These are phyloP conservation scores for Capsicum rhomboideum DNA, from an alignment of 257 asterid species.

Conservation along the genomic window DNA sequence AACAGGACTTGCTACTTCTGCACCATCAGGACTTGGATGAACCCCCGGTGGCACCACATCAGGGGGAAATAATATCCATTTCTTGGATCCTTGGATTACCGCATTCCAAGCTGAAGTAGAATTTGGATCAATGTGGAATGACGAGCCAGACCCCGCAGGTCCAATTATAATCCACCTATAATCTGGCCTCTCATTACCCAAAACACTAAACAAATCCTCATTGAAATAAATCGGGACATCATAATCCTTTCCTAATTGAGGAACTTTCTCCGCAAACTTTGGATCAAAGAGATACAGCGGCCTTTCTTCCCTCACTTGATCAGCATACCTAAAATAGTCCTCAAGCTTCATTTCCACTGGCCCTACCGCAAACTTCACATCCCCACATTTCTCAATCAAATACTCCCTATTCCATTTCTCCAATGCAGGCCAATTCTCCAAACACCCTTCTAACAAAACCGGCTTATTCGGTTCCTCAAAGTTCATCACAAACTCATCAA, in stretches of 20 bases:
- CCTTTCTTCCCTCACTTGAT: conserved; percentile 78
- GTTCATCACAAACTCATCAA: conserved; percentile 54
- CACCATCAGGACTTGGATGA: conserved; percentile 91
- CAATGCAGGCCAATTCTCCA: conserved; percentile 65
- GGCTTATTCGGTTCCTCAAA: conserved; percentile 90
- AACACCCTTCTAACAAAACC: conserved; percentile 79
- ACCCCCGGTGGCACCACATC: conserved; percentile 98
- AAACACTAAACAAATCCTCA: conserved; percentile 86
- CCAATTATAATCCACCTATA: conserved; percentile 92
- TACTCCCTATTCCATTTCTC: conserved; percentile 75
- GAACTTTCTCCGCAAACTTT: conserved; percentile 68
- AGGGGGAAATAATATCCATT: conserved; percentile 94
- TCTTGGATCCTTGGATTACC: conserved; percentile 81
- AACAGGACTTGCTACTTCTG: conserved; percentile 97
- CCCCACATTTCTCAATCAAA: conserved; percentile 49
- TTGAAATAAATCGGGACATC: conserved; percentile 58
- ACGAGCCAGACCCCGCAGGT: conserved; percentile 97
- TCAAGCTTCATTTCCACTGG: conserved; percentile 79
- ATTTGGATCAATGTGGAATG: conserved; percentile 96
- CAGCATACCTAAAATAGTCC: conserved; percentile 65
- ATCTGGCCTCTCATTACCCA: conserved; percentile 85
- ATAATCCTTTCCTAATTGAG: conserved; percentile 65
- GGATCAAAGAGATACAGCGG: conserved; percentile 95
- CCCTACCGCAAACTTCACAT: conserved; percentile 57
- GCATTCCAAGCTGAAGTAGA: conserved; percentile 99